Evolutionary conservation across 1,139 yeast species (phyloP).

Genomic region (Protomyces macrosporus): DNA sequence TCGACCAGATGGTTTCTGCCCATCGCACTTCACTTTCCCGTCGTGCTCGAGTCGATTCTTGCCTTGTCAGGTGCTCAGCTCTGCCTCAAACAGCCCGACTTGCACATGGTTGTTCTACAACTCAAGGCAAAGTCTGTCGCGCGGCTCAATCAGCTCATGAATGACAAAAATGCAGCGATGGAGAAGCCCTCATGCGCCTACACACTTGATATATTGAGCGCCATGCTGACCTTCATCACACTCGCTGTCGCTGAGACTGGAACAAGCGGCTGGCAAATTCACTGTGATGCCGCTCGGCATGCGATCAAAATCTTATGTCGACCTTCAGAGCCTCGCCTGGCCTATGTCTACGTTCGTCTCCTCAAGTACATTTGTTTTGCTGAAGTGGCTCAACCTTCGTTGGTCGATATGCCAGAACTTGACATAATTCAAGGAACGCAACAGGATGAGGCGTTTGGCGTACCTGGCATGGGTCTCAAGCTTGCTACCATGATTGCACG

Average conservation of each 20-base stretch:
- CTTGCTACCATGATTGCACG: conserved; percentile 8
- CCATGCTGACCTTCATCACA: conserved; percentile 10
- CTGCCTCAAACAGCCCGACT: neutral
- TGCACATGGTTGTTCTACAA: neutral
- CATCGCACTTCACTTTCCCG: conserved; percentile 5
- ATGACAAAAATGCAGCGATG: neutral
- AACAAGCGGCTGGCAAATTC: conserved; percentile 13
- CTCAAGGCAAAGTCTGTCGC: conserved; percentile 8
- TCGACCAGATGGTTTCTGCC: conserved; percentile 9
- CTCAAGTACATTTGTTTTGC: conserved; percentile 19
- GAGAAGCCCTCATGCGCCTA: neutral
- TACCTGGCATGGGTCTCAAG: conserved; percentile 12
- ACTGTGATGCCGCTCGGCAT: conserved; percentile 14
- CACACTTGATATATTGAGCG: conserved; percentile 1
- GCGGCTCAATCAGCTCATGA: conserved; percentile 8
- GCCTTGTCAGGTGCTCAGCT: conserved; percentile 20
- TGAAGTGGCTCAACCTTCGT: conserved; percentile 14
- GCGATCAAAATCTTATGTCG: neutral
- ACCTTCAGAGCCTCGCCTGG: neutral
- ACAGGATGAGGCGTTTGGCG: conserved; percentile 6
- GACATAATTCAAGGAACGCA: neutral
- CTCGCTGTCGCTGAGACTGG: conserved; percentile 18
- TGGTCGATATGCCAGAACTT: conserved; percentile 1
- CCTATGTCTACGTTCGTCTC: conserved; percentile 8
- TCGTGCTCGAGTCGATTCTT: conserved; percentile 7